phyloP scores from a whole-genome alignment of 1,284 basidiomycete species.

The Ganoderma lingzhi region DNA sequence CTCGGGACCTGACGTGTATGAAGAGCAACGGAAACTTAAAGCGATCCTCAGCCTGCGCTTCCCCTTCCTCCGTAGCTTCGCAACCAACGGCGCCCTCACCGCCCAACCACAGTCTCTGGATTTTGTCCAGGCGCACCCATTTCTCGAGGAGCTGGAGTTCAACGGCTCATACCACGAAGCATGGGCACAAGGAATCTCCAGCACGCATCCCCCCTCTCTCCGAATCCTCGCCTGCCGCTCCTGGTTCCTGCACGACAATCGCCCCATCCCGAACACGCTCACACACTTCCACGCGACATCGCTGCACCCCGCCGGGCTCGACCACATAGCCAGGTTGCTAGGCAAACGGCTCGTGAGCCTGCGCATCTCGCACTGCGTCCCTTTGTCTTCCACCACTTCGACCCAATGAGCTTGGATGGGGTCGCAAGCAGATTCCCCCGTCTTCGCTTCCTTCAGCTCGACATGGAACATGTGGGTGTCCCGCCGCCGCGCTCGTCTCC shows the following conservation, averaged over 20 bases:
- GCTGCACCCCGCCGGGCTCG: neutral
- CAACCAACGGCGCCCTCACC: neutral
- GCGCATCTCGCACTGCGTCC: constrained; percentile 5
- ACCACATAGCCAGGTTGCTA: neutral
- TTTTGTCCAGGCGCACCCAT: neutral
- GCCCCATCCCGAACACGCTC: neutral
- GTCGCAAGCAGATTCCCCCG: constrained; percentile 7
- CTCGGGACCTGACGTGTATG: neutral
- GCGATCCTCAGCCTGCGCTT: constrained; percentile 1
- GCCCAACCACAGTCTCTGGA: neutral
- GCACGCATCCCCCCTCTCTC: neutral
- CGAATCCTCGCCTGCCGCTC: constrained; percentile 4
- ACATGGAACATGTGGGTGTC: constrained; percentile 14
- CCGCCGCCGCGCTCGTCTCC: neutral
- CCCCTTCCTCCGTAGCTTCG: constrained; percentile 11
- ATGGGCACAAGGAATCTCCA: neutral
- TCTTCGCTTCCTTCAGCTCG: constrained; percentile 14
- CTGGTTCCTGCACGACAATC: neutral
- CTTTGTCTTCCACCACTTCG: neutral
- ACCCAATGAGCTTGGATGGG: constrained; percentile 1
- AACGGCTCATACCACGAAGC: neutral
- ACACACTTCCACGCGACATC: constrained; percentile 11
- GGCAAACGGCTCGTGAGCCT: constrained; percentile 14
- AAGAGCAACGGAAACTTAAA: neutral
- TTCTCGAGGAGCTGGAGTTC: constrained; percentile 11